Evolutionary conservation across 2,329 filamentous ascomycete genomes (phyloP).

Genomic region (Colletotrichum magnum): DNA sequence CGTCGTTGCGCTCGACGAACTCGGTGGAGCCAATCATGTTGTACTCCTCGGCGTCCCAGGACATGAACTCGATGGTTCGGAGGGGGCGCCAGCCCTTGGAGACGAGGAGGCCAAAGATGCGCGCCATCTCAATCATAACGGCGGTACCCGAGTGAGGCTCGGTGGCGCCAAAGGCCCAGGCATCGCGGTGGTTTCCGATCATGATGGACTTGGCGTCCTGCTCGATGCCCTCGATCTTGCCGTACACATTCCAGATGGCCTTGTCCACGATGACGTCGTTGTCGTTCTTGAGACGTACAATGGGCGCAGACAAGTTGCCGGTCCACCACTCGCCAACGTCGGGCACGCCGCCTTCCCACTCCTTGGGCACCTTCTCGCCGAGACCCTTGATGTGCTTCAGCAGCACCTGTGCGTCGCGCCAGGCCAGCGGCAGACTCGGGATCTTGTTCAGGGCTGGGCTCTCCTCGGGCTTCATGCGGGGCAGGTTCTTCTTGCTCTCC

Average conservation of each 20-base stretch:
- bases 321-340: slow-evolving; percentile 83
- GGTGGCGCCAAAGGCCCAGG: slow-evolving; percentile 89
- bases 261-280: slow-evolving; percentile 88
- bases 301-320: slow-evolving; percentile 79
- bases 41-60: slow-evolving; percentile 95
- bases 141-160: slow-evolving; percentile 92
- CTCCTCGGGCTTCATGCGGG: slow-evolving; percentile 78
- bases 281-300: slow-evolving; percentile 86
- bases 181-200: slow-evolving; percentile 93
- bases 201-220: slow-evolving; percentile 87
- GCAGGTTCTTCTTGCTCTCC: slow-evolving; percentile 76
- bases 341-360: slow-evolving; percentile 84
- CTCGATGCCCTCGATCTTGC: slow-evolving; percentile 86
- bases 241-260: slow-evolving; percentile 93
- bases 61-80: slow-evolving; percentile 96
- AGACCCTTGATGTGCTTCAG: slow-evolving; percentile 82
- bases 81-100: slow-evolving; percentile 88
- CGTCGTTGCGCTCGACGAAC: slow-evolving; percentile 88
- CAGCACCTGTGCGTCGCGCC: slow-evolving; percentile 87
- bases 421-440: slow-evolving; percentile 90
- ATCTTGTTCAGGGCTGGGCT: slow-evolving; percentile 83
- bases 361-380: slow-evolving; percentile 76
- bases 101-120: slow-evolving; percentile 85
- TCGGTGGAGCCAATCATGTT: slow-evolving; percentile 96
- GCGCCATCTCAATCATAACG: slow-evolving; percentile 89